A percentile compares a stretch with the other conserved stretches of the same genome.
phyloP scores from a whole-genome alignment of 2,329 filamentous ascomycete genomes.

The Arthrinium puccinioides region DNA sequence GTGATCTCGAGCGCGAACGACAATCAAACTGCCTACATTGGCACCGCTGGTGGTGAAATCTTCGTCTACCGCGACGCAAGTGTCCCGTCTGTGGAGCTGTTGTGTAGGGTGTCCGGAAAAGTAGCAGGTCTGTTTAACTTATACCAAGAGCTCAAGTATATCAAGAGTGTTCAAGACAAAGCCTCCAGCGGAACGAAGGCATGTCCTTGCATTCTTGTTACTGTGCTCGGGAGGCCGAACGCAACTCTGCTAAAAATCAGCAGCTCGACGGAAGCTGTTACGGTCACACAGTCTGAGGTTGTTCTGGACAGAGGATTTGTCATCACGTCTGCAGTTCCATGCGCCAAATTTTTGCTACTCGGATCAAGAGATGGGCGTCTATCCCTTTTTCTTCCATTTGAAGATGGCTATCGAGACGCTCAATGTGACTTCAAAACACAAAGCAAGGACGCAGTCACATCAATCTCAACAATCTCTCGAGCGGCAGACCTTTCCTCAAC shows the following conservation, averaged over 20 bases:
- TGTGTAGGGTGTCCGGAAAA: constrained; percentile 37
- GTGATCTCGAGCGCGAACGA: constrained; percentile 32
- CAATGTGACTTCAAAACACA: constrained; percentile 29
- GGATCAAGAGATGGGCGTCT: constrained; percentile 48
- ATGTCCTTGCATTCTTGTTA: constrained; percentile 33
- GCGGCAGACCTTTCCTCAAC: constrained; percentile 18
- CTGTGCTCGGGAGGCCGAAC: constrained; percentile 36
- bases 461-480: constrained; percentile 53
- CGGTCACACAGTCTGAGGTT: constrained; percentile 23
- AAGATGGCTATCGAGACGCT: constrained; percentile 18
- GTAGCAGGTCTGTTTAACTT: constrained; percentile 43
- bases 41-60: constrained; percentile 39
- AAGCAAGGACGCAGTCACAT: constrained; percentile 60
- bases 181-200: background rate
- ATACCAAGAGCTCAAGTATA: constrained; percentile 6
- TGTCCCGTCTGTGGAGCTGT: constrained; percentile 18
- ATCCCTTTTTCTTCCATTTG: constrained; percentile 22
- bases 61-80: constrained; percentile 32
- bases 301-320: constrained; percentile 41
- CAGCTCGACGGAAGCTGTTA: constrained; percentile 12
- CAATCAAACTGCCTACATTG: constrained; percentile 35
- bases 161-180: too few relatives aligned
- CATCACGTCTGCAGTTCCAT: constrained; percentile 36
- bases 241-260: constrained; percentile 36
- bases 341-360: constrained; percentile 37